These are phyloP conservation scores for Pythium coloratum DNA, from an alignment of 352 stramenopile genomes.

Conservation along the genomic window DNA sequence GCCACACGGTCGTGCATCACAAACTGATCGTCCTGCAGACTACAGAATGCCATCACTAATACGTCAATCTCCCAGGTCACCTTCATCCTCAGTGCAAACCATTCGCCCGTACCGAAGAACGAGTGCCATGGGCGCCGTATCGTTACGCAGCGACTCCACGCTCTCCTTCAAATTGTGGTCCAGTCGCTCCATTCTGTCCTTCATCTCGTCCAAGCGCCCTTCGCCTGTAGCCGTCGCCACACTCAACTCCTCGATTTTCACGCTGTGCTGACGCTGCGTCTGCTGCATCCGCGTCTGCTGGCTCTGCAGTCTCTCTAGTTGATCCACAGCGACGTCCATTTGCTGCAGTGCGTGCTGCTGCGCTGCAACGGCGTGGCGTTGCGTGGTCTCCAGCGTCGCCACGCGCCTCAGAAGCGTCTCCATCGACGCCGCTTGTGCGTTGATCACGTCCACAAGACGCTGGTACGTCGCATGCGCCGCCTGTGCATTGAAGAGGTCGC, in stretches of 20 bases:
- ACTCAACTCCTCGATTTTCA: background rate
- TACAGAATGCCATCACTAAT: conserved; percentile 1
- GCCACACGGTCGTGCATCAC: conserved; percentile 45
- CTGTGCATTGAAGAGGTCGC: conserved; percentile 58
- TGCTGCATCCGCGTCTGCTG: background rate
- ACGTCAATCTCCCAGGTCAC: background rate
- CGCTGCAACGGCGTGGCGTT: conserved; percentile 30
- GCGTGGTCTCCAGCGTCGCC: conserved; percentile 30
- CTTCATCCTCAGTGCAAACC: background rate
- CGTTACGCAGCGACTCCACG: background rate
- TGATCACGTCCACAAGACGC: conserved; percentile 64
- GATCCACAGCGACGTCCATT: conserved; percentile 18
- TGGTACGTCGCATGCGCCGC: conserved; percentile 49
- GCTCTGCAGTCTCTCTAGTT: conserved; percentile 18
- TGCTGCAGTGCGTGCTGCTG: conserved; percentile 28
- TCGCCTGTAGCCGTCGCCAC: background rate
- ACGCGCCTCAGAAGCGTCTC: conserved; percentile 36
- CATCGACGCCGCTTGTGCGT: conserved; percentile 47
- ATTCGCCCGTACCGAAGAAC: conserved; percentile 7
- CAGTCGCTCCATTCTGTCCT: background rate
- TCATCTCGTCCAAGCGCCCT: background rate
- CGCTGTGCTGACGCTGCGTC: background rate
- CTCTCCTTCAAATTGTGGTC: background rate
- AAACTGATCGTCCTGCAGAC: conserved; percentile 50
- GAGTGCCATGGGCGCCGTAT: conserved; percentile 18